Evolutionary conservation across 495 filamentous ascomycete genomes (phyloP).

Genomic region (Talaromyces nanjingensis): DNA sequence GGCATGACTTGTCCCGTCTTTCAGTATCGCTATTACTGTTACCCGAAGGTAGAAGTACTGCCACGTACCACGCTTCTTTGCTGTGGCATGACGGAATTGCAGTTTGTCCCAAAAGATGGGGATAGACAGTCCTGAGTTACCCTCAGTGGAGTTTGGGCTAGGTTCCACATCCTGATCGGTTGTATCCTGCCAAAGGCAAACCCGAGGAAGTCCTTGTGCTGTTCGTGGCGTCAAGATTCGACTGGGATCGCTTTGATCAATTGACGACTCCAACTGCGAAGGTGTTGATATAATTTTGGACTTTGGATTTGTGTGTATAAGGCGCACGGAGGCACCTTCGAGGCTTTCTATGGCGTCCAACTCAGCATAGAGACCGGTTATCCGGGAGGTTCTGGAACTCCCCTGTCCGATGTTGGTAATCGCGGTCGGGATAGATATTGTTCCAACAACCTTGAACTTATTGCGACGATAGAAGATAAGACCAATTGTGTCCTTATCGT

Average conservation of each 20-base stretch:
- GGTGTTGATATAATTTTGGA: background rate
- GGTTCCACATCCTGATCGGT: background rate
- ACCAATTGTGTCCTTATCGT: background rate
- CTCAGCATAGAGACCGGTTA: conserved; percentile 2
- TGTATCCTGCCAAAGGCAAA: background rate
- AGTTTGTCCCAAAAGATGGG: conserved; percentile 7
- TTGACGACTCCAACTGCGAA: background rate
- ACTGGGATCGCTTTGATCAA: background rate
- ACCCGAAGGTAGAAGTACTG: conserved; percentile 8
- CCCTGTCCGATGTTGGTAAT: background rate
- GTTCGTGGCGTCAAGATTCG: background rate
- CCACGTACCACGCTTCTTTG: conserved; percentile 9
- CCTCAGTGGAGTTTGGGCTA: background rate
- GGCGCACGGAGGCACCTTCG: background rate
- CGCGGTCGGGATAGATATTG: background rate
- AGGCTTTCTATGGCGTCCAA: conserved; percentile 7
- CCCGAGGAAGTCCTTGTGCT: background rate
- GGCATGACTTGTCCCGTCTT: conserved; percentile 1
- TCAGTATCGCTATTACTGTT: background rate
- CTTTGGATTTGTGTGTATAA: background rate
- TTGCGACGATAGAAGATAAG: conserved; percentile 7
- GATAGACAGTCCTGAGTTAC: background rate
- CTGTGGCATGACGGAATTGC: conserved; percentile 6
- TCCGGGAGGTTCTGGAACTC: background rate
- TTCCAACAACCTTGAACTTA: conserved; percentile 7